Evolutionary conservation across 2,329 filamentous ascomycete species (phyloP).

Genomic region (Eutypa lata): DNA sequence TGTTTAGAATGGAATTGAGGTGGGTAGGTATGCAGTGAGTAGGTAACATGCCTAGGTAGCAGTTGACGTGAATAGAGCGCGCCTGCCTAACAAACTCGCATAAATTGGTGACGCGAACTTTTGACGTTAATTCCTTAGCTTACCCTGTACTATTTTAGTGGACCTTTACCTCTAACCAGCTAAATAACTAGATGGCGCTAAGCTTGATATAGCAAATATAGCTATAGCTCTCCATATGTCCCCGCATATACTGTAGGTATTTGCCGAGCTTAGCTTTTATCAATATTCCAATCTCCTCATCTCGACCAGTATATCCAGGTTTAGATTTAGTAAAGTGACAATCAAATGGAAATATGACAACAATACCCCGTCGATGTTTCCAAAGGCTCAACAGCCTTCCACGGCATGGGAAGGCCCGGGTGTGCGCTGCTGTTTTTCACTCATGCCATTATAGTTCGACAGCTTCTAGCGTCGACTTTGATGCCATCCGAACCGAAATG

Average conservation of each 20-base stretch:
- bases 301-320: too few species aligned
- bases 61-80: background rate
- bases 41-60: background rate
- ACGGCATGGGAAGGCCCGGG: background rate
- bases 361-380: slow-evolving; percentile 1
- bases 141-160: too few species aligned
- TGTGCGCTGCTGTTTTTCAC: background rate
- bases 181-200: too few species aligned
- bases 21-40: background rate
- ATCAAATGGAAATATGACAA: slow-evolving; percentile 8
- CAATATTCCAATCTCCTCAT: too few species aligned
- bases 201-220: too few species aligned
- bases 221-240: too few species aligned
- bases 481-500: slow-evolving; percentile 21
- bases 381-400: slow-evolving; percentile 4
- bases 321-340: background rate
- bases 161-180: too few species aligned
- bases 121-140: background rate
- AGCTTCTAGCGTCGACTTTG: slow-evolving; percentile 11
- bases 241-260: too few species aligned
- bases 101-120: slow-evolving; percentile 4
- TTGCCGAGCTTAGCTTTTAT: too few species aligned
- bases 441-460: slow-evolving; percentile 9
- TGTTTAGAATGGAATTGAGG: too few species aligned
- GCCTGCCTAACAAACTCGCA: background rate